Base-by-base conservation (phyloP, 2,329 filamentous ascomycete genomes). In the Cladosporium phlei region DNA sequence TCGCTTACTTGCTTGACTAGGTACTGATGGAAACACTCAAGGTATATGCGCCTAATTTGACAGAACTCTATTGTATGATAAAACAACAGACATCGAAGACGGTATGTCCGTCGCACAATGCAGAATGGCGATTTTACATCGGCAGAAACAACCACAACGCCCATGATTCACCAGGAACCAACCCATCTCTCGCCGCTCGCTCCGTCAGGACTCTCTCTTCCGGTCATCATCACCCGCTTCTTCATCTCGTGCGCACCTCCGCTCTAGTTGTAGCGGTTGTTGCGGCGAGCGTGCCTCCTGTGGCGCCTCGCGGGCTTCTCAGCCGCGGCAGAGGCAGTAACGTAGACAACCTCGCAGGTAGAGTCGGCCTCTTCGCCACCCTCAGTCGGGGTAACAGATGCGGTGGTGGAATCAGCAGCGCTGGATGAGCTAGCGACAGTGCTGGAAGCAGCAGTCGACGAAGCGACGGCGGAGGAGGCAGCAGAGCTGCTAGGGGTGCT, bases 271-370 rank as follows among this genome's bases (percentile, higher is more conserved):
- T 40, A 29, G 38, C 20, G 25, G 4, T 30, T 17, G 30, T n/a
- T n/a, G n/a, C n/a, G n/a, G n/a, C 30, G 24, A n/a, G 38, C 24
- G 38, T 30, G 25, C 11, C 38, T 29, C 38, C 17, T 40, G 38
- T 40, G 38, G 38, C 38, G 38, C 16, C 38, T 20, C 14, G 38
- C 38, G 17, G 38, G 25, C n/a, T 16, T 29, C 38, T 40, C 38
- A 16, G 29, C 30, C 14, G 11, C 37, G 12, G 37, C 24, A 8
- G 40, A 35, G n/a, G 32, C 40, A 16, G 42, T 45, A 45, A 45
- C 42, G 42, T 45, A 45, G 32, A 45, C 42, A 9, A 45, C 25
- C 17, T 35, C 22, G 42, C 42, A 45, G 32, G 42, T 37, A 16
- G n/a, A 22, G 17, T 45, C 42, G 32, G 42, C 42, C 3, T 21